A percentile compares a stretch with the other conserved stretches of the same genome.
Conservation (phyloP, 2,329 filamentous ascomycete genomes). For the Mariannaea elegans region DNA sequence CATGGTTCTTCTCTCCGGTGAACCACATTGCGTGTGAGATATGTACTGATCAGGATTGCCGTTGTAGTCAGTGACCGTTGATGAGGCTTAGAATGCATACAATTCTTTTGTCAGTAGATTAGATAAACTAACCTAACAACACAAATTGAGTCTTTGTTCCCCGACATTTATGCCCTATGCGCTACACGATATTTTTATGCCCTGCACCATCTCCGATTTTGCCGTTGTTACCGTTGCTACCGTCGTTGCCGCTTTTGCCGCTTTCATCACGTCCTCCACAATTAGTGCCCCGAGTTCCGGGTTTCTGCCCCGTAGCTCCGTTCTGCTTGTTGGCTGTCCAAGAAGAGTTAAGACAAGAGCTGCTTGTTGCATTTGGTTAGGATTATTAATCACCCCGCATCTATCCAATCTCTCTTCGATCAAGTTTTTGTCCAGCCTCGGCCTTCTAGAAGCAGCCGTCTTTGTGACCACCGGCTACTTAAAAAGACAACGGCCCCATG, state of each 20-base stretch:
- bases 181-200: background rate
- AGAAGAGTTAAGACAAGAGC: too few relatives aligned
- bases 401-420: too few relatives aligned
- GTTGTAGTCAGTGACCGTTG: too few relatives aligned
- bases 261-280: background rate
- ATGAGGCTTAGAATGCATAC: too few relatives aligned
- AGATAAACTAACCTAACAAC: background rate
- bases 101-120: background rate
- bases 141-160: background rate
- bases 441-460: too few relatives aligned
- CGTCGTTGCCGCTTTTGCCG: background rate
- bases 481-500: slow-evolving; percentile 21
- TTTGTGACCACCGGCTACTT: too few relatives aligned
- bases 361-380: too few relatives aligned
- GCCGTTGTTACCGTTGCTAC: slow-evolving; percentile 18
- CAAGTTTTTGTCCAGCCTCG: too few relatives aligned
- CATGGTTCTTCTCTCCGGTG: background rate
- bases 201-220: slow-evolving; percentile 19
- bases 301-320: too few relatives aligned
- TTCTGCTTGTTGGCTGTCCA: too few relatives aligned
- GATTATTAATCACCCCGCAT: too few relatives aligned
- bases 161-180: background rate
- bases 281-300: too few relatives aligned
- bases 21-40: slow-evolving; percentile 7
- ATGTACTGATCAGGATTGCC: background rate